Evolutionary conservation across 2,329 filamentous ascomycete genomes (phyloP).

Genomic region (Diatrype stigma): DNA sequence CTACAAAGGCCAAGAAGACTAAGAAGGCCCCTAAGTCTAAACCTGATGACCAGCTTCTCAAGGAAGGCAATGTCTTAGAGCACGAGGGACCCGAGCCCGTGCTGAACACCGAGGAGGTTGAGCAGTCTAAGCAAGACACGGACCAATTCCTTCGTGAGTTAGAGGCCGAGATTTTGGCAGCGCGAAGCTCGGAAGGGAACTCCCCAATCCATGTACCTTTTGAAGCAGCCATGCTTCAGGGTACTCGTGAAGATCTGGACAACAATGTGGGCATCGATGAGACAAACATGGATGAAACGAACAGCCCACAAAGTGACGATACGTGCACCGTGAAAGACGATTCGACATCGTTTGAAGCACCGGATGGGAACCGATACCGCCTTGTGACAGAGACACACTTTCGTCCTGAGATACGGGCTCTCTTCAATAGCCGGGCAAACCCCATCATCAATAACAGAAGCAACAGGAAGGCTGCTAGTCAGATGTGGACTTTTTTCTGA

Average conservation of each 20-base stretch:
- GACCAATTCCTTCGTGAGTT: constrained; percentile 15
- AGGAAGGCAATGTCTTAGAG: constrained; percentile 1
- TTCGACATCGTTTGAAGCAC: not conserved
- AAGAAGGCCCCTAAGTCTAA: not conserved
- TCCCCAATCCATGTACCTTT: not conserved
- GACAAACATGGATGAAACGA: too few relatives aligned
- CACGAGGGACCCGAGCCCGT: not conserved
- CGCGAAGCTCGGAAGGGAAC: not conserved
- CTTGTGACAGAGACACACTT: constrained; percentile 12
- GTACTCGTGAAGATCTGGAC: not conserved
- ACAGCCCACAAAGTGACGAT: not conserved
- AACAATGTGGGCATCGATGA: constrained; percentile 1
- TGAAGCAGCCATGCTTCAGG: not conserved
- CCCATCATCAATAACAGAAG: constrained; percentile 14
- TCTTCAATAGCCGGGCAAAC: constrained; percentile 16
- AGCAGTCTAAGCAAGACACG: constrained; percentile 6
- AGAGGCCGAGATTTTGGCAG: constrained; percentile 6
- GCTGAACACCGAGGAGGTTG: constrained; percentile 1
- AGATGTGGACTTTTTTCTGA: constrained; percentile 13
- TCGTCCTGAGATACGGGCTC: constrained; percentile 9
- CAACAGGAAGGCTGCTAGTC: constrained; percentile 14
- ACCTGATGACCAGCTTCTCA: not conserved
- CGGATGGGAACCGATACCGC: constrained; percentile 4
- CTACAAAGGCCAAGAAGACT: not conserved
- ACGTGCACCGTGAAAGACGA: not conserved